phyloP scores from a whole-genome alignment of 2,329 filamentous ascomycete genomes.

The Shiraia sp. region DNA sequence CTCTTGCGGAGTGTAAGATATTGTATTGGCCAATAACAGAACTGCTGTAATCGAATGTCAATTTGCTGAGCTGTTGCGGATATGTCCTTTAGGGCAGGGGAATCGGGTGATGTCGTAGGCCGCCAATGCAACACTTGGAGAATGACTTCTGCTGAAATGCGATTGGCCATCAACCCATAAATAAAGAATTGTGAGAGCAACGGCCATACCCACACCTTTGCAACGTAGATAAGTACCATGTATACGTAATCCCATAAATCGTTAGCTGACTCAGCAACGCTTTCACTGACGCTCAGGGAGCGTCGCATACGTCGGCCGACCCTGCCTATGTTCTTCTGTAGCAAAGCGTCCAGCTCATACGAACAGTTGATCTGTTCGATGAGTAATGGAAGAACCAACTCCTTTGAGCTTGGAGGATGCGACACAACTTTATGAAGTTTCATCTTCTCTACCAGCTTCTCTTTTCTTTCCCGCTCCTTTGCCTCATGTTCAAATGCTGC shows the following conservation, averaged over 20 bases:
- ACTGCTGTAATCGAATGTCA: slow-evolving; percentile 94
- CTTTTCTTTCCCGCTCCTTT: slow-evolving; percentile 63
- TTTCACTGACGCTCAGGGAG: slow-evolving; percentile 88
- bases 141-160: slow-evolving; percentile 78
- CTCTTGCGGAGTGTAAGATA: slow-evolving; percentile 88
- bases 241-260: slow-evolving; percentile 78
- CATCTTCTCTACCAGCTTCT: slow-evolving; percentile 79
- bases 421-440: slow-evolving; percentile 83
- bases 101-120: slow-evolving; percentile 64
- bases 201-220: slow-evolving; percentile 77
- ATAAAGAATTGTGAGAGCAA: slow-evolving; percentile 73
- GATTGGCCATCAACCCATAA: slow-evolving; percentile 76
- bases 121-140: slow-evolving; percentile 84
- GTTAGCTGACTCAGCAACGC: slow-evolving; percentile 89
- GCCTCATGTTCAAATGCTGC: slow-evolving; percentile 62
- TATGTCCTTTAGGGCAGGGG: slow-evolving; percentile 88
- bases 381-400: slow-evolving; percentile 77
- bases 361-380: slow-evolving; percentile 96
- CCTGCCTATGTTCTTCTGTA: slow-evolving; percentile 88
- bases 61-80: slow-evolving; percentile 97
- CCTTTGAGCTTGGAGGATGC: slow-evolving; percentile 77
- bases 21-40: slow-evolving; percentile 98
- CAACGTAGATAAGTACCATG: slow-evolving; percentile 69
- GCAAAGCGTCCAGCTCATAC: slow-evolving; percentile 79
- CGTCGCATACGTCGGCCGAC: slow-evolving; percentile 81